phyloP scores from a whole-genome alignment of 2,329 filamentous ascomycete species.

The Fusarium metavorans region DNA sequence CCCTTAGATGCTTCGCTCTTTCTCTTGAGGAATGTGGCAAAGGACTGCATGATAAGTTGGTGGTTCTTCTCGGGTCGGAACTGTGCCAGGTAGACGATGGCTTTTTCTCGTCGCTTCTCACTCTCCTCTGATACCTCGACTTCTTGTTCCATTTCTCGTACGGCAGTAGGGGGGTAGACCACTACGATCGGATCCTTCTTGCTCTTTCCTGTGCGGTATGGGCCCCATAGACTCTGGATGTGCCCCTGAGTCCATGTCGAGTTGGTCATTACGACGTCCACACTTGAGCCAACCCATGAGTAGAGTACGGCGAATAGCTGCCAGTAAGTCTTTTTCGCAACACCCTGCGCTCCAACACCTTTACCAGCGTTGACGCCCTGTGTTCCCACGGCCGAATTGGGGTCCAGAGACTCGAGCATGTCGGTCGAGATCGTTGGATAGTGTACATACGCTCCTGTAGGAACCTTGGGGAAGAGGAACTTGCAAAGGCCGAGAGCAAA shows the following conservation, averaged over 20 bases:
- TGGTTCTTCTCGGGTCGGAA: slow-evolving; percentile 99
- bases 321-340: slow-evolving; percentile 87
- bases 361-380: slow-evolving; percentile 87
- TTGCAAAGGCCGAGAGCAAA: slow-evolving; percentile 88
- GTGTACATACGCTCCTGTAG: slow-evolving; percentile 94
- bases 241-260: slow-evolving; percentile 93
- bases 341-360: slow-evolving; percentile 78
- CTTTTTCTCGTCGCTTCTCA: slow-evolving; percentile 76
- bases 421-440: slow-evolving; percentile 99
- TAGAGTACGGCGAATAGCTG: slow-evolving; percentile 85
- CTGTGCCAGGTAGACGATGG: slow-evolving; percentile 93
- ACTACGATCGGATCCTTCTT: slow-evolving; percentile 72
- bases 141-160: slow-evolving; percentile 81
- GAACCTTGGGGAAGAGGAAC: slow-evolving; percentile 81
- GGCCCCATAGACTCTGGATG: slow-evolving; percentile 83
- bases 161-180: slow-evolving; percentile 92
- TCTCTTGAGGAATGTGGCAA: slow-evolving; percentile 78
- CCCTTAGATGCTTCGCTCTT: slow-evolving; percentile 61
- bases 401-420: slow-evolving; percentile 88
- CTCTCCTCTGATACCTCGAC: slow-evolving; percentile 78
- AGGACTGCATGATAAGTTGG: slow-evolving; percentile 84
- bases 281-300: slow-evolving; percentile 81
- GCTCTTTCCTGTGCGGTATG: slow-evolving; percentile 60
- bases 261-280: slow-evolving; percentile 98
- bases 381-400: slow-evolving; percentile 65